Evolutionary conservation across 2,329 filamentous ascomycete genomes (phyloP), one percentile per base, ranked within the genome.

Genomic region (Cytospora piceicola): DNA sequence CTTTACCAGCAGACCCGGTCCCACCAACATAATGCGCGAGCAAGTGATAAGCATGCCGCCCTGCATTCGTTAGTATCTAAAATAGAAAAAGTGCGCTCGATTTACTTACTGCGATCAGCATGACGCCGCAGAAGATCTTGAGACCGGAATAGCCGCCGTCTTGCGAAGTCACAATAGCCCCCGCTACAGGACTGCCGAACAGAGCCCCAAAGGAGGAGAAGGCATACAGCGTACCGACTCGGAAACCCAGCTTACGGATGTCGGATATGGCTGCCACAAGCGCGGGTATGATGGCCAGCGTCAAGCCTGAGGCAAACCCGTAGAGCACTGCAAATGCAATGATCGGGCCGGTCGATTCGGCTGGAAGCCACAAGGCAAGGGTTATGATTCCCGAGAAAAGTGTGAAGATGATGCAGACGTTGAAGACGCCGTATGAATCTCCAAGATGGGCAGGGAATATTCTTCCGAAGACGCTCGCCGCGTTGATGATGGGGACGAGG

Each of bases 101-200:
- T 17, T 39, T 14, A 39, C 36, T 39, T 39, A 39, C 36, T 17
- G 54, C 12, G 36, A 39, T 6, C 36, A 39, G 36, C 36, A 39
- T 39, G 36, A 63, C 62, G 3, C 68, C 66, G 15, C 61, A 61
- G 51, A 65, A 69, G 12, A 63, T 54, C 63, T 66, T 69, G 39
- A 69, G 27, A 22, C 54, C 64, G 12, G 32, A 29, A 66, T 66
- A 69, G 24, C 65, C 54, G 22, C 60, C 61, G 36, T 39, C 14
- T 6, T 57, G 8, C 3, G 36, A 30, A 20, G 51, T 57, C 17
- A 69, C 7, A 29, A 69, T 68, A 14, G 80, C 79, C 0, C 86
- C 85, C 0, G 78, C 83, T 68, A 88, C 86, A 0, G 87, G 86
- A 63, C 79, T 84, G 0, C 85, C 83, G 2, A 83, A 82, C 20